Base-by-base conservation (phyloP, 768 basidiomycete genomes). In the Leccinum olivaceopallidum region DNA sequence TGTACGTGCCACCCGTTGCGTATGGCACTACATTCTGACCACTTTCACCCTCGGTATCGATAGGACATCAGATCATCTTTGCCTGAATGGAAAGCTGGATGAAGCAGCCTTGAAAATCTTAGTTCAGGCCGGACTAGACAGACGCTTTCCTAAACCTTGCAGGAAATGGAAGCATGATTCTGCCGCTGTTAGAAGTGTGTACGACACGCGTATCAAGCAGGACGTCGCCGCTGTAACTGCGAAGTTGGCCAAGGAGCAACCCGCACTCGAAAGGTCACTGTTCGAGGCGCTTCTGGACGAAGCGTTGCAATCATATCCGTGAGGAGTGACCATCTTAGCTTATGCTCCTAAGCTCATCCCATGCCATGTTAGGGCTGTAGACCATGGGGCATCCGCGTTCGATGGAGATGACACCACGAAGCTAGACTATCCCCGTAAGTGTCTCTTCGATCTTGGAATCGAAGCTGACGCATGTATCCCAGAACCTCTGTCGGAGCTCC, bases 31-130 rank as follows among this genome's bases (percentile, higher is more conserved):
- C 9, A 2, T 5, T 4, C 9, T 54, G 22, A 44, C 1, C 2
- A 30, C 16, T 44, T n/a, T 14, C 22, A 26, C n/a, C 18, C 16
- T 6, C 28, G 18, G 6, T 24, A 2, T 48, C 9, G n/a, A 13
- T 14, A 77, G 76, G 39, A 14, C 24, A 10, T 62, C 53, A 0
- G 73, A 73, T 44, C 55, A 55, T 13, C 58, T 79, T 16, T 50
- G 57, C 10, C 7, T 79, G 18, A 63, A 24, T 2, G 65, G 70
- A 18, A 55, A 63, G 4, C 22, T 77, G 18, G 62, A 65, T 7
- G 71, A 70, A 2, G 66, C 69, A 0, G 67, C 67, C 0, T 4
- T 80, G 0, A 59, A 37, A 6, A 70, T 74, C 0, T 63, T 80
- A 4, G 53, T 74, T 22, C 42, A 18, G 14, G 37, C 53, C 2